These are phyloP conservation scores for Suillus spraguei DNA, from an alignment of 768 basidiomycete genomes.

Conservation along the genomic window DNA sequence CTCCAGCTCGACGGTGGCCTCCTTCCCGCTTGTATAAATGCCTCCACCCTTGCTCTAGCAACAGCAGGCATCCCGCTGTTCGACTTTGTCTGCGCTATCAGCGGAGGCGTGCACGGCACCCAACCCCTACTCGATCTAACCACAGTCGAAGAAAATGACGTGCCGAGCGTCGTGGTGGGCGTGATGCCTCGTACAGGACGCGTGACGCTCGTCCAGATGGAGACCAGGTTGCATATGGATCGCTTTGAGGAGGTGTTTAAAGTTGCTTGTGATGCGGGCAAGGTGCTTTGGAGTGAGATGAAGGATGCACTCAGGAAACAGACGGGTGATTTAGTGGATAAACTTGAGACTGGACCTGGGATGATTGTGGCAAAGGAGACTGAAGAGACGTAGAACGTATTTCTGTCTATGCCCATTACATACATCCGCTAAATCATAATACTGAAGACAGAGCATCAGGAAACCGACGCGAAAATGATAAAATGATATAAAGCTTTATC, in stretches of 20 bases:
- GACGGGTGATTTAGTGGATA: conserved; percentile 61
- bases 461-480: too few species aligned
- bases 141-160: conserved; percentile 85
- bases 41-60: conserved; percentile 88
- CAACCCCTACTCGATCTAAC: conserved; percentile 87
- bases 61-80: conserved; percentile 88
- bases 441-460: too few species aligned
- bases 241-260: conserved; percentile 88
- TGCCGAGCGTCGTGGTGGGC: conserved; percentile 88
- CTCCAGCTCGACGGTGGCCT: conserved; percentile 93
- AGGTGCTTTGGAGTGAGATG: conserved; percentile 85
- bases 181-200: conserved; percentile 86
- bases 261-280: conserved; percentile 76
- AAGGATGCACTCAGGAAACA: conserved; percentile 63
- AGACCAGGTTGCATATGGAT: conserved; percentile 91
- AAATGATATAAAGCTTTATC: too few species aligned
- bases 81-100: conserved; percentile 91
- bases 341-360: conserved; percentile 55
- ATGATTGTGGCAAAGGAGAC: conserved; percentile 33
- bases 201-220: conserved; percentile 89
- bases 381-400: conserved; percentile 13
- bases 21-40: conserved; percentile 91
- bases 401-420: too few species aligned
- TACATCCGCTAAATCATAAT: too few species aligned
- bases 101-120: conserved; percentile 83